A percentile compares a stretch with the other conserved stretches of the same genome.
These are phyloP conservation scores for Coemansia sp. DNA, from an alignment of 192 early-diverging fungal genomes.

Conservation along the genomic window DNA sequence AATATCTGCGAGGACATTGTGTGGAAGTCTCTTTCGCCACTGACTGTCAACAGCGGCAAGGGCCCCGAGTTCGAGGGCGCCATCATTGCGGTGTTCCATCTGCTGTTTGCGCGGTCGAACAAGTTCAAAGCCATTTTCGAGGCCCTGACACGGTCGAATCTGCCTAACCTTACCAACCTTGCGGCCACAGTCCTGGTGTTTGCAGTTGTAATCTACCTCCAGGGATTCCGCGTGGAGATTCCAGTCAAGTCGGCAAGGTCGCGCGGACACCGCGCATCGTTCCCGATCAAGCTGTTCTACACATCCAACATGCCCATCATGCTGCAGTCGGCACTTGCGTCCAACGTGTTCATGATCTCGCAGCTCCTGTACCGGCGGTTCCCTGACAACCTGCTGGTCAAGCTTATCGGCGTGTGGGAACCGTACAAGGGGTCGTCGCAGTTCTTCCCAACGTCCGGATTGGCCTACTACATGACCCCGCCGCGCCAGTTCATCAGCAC, in stretches of 20 bases:
- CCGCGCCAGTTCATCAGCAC: slow-evolving; percentile 84
- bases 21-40: slow-evolving; percentile 98
- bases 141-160: slow-evolving; percentile 88
- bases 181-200: slow-evolving; percentile 88
- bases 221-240: slow-evolving; percentile 99
- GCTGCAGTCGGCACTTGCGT: slow-evolving; percentile 97
- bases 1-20: slow-evolving; percentile 99
- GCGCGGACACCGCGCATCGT: slow-evolving; percentile 97
- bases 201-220: slow-evolving; percentile 90
- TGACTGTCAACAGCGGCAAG: slow-evolving; percentile 95
- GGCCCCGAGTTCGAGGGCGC: slow-evolving; percentile 99
- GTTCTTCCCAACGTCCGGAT: slow-evolving; percentile 87
- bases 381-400: slow-evolving; percentile 93
- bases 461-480: slow-evolving; percentile 99
- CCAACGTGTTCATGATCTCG: slow-evolving; percentile 97
- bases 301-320: slow-evolving; percentile 99
- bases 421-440: slow-evolving; percentile 95
- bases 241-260: slow-evolving; percentile 94
- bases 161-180: slow-evolving; percentile 91
- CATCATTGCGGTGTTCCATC: slow-evolving; percentile 91
- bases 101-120: slow-evolving; percentile 92
- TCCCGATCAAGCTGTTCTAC: slow-evolving; percentile 99
- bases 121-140: slow-evolving; percentile 97
- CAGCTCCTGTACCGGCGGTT: slow-evolving; percentile 98
- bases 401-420: slow-evolving; percentile 95